phyloP scores from a whole-genome alignment of 257 asterid genomes.

The Jasminum sambac region DNA sequence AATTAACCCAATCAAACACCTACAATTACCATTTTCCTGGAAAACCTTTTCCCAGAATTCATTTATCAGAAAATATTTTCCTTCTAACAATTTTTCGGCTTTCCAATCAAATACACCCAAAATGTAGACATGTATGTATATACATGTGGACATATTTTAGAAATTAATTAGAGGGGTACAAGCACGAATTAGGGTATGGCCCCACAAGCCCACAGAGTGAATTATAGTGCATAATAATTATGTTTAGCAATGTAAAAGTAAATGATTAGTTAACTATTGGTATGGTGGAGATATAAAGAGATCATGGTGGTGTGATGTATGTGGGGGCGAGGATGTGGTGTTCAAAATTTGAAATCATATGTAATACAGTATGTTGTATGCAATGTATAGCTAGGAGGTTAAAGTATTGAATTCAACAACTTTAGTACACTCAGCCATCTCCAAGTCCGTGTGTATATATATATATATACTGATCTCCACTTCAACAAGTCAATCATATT shows the following conservation, averaged over 20 bases:
- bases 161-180: slow-evolving; percentile 5
- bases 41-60: too few species aligned
- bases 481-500: slow-evolving; percentile 3
- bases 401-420: slow-evolving; percentile 26
- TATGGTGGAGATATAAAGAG: slow-evolving; percentile 29
- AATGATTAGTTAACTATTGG: slow-evolving; percentile 42
- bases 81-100: too few species aligned
- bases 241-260: slow-evolving; percentile 7
- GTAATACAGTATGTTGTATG: slow-evolving; percentile 17
- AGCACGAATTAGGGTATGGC: slow-evolving; percentile 5
- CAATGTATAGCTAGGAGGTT: slow-evolving; percentile 37
- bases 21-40: too few species aligned
- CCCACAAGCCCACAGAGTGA: slow-evolving; percentile 36
- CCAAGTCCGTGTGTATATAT: slow-evolving; percentile 8
- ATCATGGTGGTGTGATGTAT: slow-evolving; percentile 33
- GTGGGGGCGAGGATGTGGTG: slow-evolving; percentile 9
- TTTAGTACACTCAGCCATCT: slow-evolving; percentile 29
- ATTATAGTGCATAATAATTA: neutral
- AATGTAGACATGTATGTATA: neutral
- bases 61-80: too few species aligned
- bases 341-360: slow-evolving; percentile 69
- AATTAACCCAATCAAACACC: too few species aligned
- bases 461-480: too few species aligned
- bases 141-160: neutral
- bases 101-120: too few species aligned